These are phyloP conservation scores for Talaromyces sp. DNA, from an alignment of 2,329 filamentous ascomycete species.

Conservation along the genomic window DNA sequence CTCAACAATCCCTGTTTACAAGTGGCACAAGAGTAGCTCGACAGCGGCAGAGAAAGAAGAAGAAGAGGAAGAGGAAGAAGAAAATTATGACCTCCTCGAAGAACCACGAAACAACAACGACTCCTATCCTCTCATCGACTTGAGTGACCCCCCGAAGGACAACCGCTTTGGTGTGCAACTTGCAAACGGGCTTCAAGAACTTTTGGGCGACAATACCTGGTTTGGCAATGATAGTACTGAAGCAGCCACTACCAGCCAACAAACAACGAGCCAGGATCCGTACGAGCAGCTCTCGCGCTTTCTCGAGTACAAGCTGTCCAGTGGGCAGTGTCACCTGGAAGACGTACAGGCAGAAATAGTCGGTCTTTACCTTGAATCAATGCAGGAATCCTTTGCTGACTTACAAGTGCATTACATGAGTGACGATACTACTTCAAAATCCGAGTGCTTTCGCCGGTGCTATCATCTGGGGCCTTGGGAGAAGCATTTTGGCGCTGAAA, in stretches of 20 bases:
- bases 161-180: too few relatives aligned
- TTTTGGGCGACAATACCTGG: not conserved
- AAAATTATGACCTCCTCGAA: not conserved
- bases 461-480: slow-evolving; percentile 23
- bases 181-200: not conserved
- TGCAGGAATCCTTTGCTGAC: slow-evolving; percentile 17
- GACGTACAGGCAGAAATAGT: slow-evolving; percentile 21
- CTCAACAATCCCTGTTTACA: slow-evolving; percentile 4
- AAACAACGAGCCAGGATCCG: not conserved
- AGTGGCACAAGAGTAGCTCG: not conserved
- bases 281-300: not conserved
- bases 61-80: not conserved
- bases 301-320: not conserved
- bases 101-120: not conserved
- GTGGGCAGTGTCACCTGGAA: slow-evolving; percentile 12
- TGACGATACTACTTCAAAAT: not conserved
- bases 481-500: slow-evolving; percentile 15
- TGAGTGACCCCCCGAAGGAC: not conserved
- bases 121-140: not conserved
- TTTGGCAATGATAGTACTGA: not conserved
- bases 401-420: slow-evolving; percentile 12
- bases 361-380: slow-evolving; percentile 23
- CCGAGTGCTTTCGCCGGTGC: slow-evolving; percentile 12
- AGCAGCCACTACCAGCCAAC: not conserved
- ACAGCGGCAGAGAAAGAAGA: not conserved